Conservation (phyloP, 176 grass and related monocot species). For the Tillandsia leiboldiana region DNA sequence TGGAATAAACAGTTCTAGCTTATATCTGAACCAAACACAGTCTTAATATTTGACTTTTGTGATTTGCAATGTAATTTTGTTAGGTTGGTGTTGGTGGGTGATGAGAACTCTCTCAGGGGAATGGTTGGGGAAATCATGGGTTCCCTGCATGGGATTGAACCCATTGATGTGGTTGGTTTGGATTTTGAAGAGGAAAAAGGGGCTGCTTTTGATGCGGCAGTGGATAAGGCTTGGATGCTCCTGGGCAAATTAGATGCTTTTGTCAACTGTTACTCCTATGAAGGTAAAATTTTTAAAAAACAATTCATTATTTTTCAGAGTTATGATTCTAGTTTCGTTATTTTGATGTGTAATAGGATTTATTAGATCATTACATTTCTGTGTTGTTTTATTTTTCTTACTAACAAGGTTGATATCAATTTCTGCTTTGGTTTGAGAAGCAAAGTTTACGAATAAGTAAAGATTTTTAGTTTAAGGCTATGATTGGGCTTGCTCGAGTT, state of each 20-base stretch:
- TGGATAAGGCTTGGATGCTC: conserved; percentile 48
- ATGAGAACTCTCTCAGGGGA: conserved; percentile 32
- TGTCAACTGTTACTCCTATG: conserved; percentile 60
- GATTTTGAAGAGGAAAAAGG: conserved; percentile 53
- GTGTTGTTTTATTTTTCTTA: no score
- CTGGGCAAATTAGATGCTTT: conserved; percentile 49
- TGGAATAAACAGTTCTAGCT: no score
- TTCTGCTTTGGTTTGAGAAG: no score
- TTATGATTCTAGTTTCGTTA: neutral
- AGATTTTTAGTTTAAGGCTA: no score
- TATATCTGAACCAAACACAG: no score
- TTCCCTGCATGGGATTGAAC: conserved; percentile 5
- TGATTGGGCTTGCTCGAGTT: no score
- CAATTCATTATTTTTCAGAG: neutral
- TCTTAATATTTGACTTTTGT: no score
- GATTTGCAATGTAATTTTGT: no score
- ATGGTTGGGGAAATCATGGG: conserved; percentile 22
- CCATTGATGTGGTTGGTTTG: conserved; percentile 38
- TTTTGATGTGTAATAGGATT: no score
- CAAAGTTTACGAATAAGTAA: no score
- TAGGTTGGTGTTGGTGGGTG: conserved; percentile 68
- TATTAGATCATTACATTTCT: no score
- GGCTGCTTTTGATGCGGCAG: conserved; percentile 37
- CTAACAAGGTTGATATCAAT: no score
- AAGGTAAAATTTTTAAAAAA: conserved; percentile 34